phyloP scores from a whole-genome alignment of 2,329 filamentous ascomycete genomes.

The Fusarium palustre region DNA sequence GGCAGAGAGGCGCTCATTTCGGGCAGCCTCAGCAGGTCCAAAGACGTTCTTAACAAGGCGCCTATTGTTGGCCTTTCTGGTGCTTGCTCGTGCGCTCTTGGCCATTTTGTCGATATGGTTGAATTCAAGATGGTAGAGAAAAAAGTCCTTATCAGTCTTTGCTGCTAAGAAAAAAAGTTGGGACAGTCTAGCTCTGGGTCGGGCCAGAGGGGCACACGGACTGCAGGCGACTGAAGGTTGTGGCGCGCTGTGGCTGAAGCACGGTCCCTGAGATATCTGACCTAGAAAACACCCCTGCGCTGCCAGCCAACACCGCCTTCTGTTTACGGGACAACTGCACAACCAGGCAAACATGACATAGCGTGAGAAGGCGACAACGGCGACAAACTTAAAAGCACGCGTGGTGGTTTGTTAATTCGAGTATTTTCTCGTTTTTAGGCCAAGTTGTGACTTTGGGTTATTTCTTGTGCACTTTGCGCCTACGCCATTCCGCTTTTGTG shows the following conservation, averaged over 20 bases:
- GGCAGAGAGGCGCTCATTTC: conserved; percentile 84
- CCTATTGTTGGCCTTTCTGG: conserved; percentile 84
- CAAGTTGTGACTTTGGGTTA: background rate
- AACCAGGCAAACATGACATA: conserved; percentile 45
- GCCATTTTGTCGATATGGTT: conserved; percentile 72
- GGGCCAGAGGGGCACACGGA: conserved; percentile 15
- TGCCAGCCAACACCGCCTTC: conserved; percentile 46
- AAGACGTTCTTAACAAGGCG: conserved; percentile 85
- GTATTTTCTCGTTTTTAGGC: background rate
- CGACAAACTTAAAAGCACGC: conserved; percentile 23
- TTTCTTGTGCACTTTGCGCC: background rate
- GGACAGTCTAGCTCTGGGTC: background rate
- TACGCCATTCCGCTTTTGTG: conserved; percentile 1
- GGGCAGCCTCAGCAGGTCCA: conserved; percentile 81
- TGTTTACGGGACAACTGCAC: conserved; percentile 15
- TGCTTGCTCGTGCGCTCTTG: conserved; percentile 83
- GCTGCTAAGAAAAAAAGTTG: conserved; percentile 45
- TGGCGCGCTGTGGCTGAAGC: conserved; percentile 35
- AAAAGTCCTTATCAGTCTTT: conserved; percentile 34
- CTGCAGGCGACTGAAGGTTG: conserved; percentile 16
- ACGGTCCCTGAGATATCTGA: background rate
- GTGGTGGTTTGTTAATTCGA: conserved; percentile 33
- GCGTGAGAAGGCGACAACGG: conserved; percentile 31
- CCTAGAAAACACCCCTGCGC: conserved; percentile 10
- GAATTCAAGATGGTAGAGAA: conserved; percentile 14